Conservation (phyloP, 2,329 filamentous ascomycete species). For the Fusarium algeriense region DNA sequence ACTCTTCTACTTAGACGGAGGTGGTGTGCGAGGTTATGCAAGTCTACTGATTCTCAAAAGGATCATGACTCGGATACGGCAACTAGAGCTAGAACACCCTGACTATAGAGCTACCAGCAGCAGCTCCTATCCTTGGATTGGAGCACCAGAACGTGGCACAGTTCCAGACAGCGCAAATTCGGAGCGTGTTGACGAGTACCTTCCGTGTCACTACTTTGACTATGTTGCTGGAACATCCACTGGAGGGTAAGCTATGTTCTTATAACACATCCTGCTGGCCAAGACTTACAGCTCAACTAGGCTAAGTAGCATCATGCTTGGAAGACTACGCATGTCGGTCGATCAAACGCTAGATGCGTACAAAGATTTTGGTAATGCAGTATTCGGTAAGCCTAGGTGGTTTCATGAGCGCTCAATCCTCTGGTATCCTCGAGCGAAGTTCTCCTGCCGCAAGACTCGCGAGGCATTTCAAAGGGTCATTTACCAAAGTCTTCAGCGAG, state of each 20-base stretch:
- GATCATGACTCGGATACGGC: neutral
- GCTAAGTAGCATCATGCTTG: neutral
- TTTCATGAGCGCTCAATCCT: neutral
- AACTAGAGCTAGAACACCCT: rapidly evolving
- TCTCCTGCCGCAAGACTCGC: neutral
- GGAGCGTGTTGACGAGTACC: neutral
- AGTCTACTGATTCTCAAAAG: neutral
- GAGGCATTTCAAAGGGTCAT: rapidly evolving
- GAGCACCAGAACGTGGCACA: rapidly evolving
- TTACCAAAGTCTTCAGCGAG: neutral
- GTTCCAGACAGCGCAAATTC: neutral
- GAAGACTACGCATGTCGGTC: neutral
- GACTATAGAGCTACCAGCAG: neutral
- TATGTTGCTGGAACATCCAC: neutral
- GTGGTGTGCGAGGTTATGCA: neutral
- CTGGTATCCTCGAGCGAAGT: constrained; percentile 10
- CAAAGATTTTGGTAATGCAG: rapidly evolving
- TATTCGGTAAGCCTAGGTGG: constrained; percentile 10
- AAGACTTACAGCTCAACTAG: rapidly evolving
- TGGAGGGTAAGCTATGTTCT: neutral
- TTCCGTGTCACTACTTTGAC: neutral
- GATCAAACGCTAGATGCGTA: neutral
- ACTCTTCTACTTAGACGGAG: neutral
- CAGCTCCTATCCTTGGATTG: neutral
- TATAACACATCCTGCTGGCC: rapidly evolving